Conservation (phyloP, 1,284 basidiomycete species). For the Ustilago xerochloae region DNA sequence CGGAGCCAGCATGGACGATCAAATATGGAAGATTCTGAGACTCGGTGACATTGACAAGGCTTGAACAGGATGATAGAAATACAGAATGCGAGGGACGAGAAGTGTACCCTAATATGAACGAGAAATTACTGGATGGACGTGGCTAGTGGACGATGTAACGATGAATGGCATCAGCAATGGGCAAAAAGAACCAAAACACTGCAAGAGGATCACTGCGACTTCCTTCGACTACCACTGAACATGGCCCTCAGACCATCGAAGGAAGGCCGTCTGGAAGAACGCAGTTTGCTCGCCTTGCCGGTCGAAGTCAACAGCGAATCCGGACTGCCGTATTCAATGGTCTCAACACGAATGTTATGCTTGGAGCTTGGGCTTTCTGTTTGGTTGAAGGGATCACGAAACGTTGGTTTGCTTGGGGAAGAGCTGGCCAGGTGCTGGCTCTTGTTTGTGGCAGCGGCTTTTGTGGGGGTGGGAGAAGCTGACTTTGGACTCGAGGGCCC, state of each 20-base stretch:
- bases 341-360: slow-evolving; percentile 8
- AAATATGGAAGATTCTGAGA: no score
- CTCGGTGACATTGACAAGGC: slow-evolving; percentile 1
- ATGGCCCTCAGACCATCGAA: slow-evolving; percentile 25
- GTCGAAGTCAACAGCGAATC: slow-evolving; percentile 6
- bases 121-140: neutral
- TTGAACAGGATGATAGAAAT: neutral
- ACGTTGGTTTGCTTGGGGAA: slow-evolving; percentile 9
- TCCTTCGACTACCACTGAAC: slow-evolving; percentile 16
- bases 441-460: neutral
- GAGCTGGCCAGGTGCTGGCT: neutral
- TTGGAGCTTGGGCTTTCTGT: neutral
- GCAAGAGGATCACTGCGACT: slow-evolving; percentile 16
- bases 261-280: slow-evolving; percentile 14
- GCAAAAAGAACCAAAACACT: no score
- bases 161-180: no score
- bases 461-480: neutral
- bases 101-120: no score
- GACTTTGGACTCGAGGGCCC: neutral
- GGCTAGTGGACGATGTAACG: no score
- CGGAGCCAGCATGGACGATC: no score
- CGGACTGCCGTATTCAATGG: slow-evolving; percentile 19
- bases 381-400: slow-evolving; percentile 28
- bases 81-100: neutral
- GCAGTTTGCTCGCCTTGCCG: slow-evolving; percentile 2